These are phyloP conservation scores for Fraxinus velutina DNA, from an alignment of 305 asterid species.

Conservation along the genomic window DNA sequence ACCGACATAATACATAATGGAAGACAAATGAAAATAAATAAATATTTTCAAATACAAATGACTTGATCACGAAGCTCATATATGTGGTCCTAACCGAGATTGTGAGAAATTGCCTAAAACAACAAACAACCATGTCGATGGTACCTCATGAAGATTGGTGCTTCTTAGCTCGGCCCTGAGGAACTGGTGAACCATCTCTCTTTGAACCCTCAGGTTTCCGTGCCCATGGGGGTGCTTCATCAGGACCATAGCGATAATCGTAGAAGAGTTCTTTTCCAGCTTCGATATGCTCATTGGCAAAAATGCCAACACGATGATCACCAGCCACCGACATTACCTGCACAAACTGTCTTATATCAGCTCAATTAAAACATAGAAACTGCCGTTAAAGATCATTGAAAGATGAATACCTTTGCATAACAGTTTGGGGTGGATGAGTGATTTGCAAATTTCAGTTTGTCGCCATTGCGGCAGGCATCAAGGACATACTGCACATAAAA, in stretches of 20 bases:
- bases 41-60: not conserved
- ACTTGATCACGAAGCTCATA: not conserved
- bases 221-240: slow-evolving; percentile 91
- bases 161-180: slow-evolving; percentile 83
- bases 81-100: not conserved
- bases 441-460: slow-evolving; percentile 92
- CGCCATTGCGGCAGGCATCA: slow-evolving; percentile 95
- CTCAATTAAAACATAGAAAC: not conserved
- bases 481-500: slow-evolving; percentile 68
- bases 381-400: not conserved
- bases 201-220: slow-evolving; percentile 70
- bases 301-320: slow-evolving; percentile 97
- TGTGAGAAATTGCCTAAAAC: slow-evolving; percentile 4
- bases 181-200: slow-evolving; percentile 54
- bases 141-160: slow-evolving; percentile 66
- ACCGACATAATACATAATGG: not conserved
- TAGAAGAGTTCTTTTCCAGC: slow-evolving; percentile 88
- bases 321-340: slow-evolving; percentile 93
- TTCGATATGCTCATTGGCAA: slow-evolving; percentile 77
- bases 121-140: slow-evolving; percentile 6
- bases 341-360: slow-evolving; percentile 12
- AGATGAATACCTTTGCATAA: slow-evolving; percentile 64
- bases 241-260: slow-evolving; percentile 95
- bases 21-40: not conserved
- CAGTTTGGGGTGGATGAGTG: slow-evolving; percentile 94